Percentiles rank a stretch among this genome's conserved stretches.
These are phyloP conservation scores for Tephrocybe rancida DNA, from an alignment of 768 basidiomycete species.

Conservation along the genomic window DNA sequence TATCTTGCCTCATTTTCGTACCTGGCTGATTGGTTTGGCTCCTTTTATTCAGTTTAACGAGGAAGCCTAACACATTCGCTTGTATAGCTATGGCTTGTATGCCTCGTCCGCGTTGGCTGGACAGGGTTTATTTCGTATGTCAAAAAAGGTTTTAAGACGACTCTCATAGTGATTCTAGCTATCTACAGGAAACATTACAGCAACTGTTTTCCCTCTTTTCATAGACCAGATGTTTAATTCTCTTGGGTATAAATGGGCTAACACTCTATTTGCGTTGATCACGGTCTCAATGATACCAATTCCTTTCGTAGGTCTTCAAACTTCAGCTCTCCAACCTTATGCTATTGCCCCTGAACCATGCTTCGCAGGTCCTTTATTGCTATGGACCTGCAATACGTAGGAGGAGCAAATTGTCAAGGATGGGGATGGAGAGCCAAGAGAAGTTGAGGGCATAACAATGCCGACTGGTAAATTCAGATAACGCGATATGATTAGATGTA, in stretches of 20 bases:
- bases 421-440: slow-evolving; percentile 17
- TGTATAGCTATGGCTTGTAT: slow-evolving; percentile 54
- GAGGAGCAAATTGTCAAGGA: slow-evolving; percentile 40
- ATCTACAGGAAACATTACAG: slow-evolving; percentile 25
- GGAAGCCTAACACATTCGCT: too few relatives aligned
- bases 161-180: too few relatives aligned
- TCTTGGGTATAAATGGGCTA: slow-evolving; percentile 60
- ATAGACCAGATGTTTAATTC: slow-evolving; percentile 55
- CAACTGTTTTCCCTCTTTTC: slow-evolving; percentile 61
- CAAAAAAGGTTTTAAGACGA: neutral
- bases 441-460: too few relatives aligned
- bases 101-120: slow-evolving; percentile 75
- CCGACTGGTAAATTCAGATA: too few relatives aligned
- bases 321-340: neutral
- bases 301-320: slow-evolving; percentile 45
- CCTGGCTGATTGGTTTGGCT: slow-evolving; percentile 66
- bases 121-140: slow-evolving; percentile 2
- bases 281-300: slow-evolving; percentile 56
- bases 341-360: neutral
- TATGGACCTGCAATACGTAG: slow-evolving; percentile 40
- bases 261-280: slow-evolving; percentile 55
- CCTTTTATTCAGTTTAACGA: too few relatives aligned
- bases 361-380: slow-evolving; percentile 37
- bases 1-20: slow-evolving; percentile 63
- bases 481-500: too few relatives aligned